Conservation (phyloP, 2,329 filamentous ascomycete species). For the Colletotrichum scovillei region DNA sequence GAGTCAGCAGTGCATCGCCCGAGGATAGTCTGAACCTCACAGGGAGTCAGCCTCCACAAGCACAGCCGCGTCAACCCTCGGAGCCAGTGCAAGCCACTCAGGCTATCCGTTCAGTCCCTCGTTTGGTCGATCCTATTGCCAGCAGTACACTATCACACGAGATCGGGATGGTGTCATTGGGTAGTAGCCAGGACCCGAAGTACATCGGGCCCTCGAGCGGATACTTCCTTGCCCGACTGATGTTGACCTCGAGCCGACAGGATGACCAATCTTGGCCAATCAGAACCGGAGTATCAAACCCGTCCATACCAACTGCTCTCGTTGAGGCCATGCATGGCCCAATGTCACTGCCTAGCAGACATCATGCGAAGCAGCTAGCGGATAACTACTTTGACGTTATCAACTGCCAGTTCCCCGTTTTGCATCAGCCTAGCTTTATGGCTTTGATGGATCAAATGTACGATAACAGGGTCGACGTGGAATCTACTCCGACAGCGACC, state of each 20-base stretch:
- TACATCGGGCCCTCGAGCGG: constrained; percentile 68
- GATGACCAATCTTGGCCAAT: constrained; percentile 35
- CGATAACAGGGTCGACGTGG: constrained; percentile 36
- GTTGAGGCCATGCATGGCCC: constrained; percentile 47
- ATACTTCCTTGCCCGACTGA: constrained; percentile 62
- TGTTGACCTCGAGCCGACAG: constrained; percentile 52
- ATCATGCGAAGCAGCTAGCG: constrained; percentile 53
- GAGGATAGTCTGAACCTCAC: constrained; percentile 29
- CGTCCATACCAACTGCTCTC: constrained; percentile 41
- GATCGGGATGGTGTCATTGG: constrained; percentile 63
- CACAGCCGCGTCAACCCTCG: neutral
- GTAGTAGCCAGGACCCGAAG: constrained; percentile 57
- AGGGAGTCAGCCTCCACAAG: neutral
- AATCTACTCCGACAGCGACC: constrained; percentile 41
- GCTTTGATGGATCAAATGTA: constrained; percentile 46
- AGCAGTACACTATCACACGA: constrained; percentile 55
- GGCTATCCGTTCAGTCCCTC: constrained; percentile 26
- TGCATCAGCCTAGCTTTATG: constrained; percentile 57
- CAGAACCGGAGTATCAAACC: neutral
- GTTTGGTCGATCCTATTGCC: constrained; percentile 36
- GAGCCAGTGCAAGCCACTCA: constrained; percentile 32
- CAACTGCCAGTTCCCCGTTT: constrained; percentile 60
- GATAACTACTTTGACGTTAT: constrained; percentile 60
- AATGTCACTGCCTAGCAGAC: constrained; percentile 43
- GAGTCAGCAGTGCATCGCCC: constrained; percentile 16